A percentile compares a stretch with the other conserved stretches of the same genome.
Evolutionary conservation across 2,329 filamentous ascomycete genomes (phyloP).

Genomic region (Cytospora paraplurivora): DNA sequence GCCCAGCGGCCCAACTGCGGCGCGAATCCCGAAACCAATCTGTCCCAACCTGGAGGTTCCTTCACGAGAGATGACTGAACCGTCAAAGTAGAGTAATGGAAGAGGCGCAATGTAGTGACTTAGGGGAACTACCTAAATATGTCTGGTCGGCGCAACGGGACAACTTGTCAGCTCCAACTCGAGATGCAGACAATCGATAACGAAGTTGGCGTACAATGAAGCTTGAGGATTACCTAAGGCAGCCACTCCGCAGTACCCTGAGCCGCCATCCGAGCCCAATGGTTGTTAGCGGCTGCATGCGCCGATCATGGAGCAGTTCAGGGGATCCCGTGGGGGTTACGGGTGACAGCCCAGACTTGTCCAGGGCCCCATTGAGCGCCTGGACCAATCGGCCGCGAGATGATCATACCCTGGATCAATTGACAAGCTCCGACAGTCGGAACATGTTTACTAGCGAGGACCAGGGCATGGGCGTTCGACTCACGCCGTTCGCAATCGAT

Average conservation of each 20-base stretch:
- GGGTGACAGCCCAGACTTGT: not conserved
- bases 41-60: not conserved
- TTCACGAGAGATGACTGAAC: not conserved
- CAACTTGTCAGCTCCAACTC: not conserved
- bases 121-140: not conserved
- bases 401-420: not conserved
- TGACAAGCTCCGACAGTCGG: not conserved
- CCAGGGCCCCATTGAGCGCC: not conserved
- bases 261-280: conserved; percentile 1
- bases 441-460: no score
- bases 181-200: not conserved
- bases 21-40: not conserved
- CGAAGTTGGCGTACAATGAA: no score
- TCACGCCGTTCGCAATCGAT: no score
- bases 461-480: no score
- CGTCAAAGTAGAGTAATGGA: not conserved
- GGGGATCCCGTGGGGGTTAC: not conserved
- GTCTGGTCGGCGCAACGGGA: not conserved
- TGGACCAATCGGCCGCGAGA: conserved; percentile 14
- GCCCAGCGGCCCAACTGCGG: not conserved
- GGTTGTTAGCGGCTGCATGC: conserved; percentile 17
- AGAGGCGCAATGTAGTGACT: not conserved
- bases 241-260: conserved; percentile 3
- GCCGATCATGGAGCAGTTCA: conserved; percentile 17
- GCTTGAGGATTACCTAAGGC: conserved; percentile 23